Evolutionary conservation across 192 early-diverging fungal genomes (phyloP), one percentile per base, ranked within the genome.

Genomic region (Linnemannia hyalina): DNA sequence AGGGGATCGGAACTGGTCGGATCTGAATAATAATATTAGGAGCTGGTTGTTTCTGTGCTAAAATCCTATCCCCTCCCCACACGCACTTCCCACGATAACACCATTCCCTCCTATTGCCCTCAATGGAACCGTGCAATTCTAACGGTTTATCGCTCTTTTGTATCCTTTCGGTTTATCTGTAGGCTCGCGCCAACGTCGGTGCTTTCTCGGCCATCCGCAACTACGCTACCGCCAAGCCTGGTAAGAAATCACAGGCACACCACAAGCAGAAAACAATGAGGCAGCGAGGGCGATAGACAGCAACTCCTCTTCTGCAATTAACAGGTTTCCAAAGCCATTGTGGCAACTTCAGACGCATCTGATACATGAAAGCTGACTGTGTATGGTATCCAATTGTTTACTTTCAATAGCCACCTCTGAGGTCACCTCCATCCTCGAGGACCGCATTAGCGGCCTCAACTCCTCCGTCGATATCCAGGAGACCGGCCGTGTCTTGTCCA

Each of bases 401-500:
- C 23, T 18, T 20, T 71, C 10, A 41, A 57, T 81, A 90, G 94
- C 92, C 75, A 95, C 98, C 84, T 95, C 97, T 63, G 98, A 99
- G 93, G 97, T 99, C 49, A 97, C 97, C 85, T 97, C 96, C 78
- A 99, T 99, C 90, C 95, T 99, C 69, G 98, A 99, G 93, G 93
- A 98, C 91, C 95, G 98, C 84, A 99, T 99, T 89, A 93, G 96
- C 73, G 97, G 98, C 76, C 92, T 95, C 74, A 91, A 91, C 92
- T 89, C 92, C 80, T 92, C 94, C 81, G 94, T 95, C 88, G 97
- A 99, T 88, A 94, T 99, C 80, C 95, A 97, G 89, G 98, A 99
- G 92, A 99, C 98, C 68, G 99, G 99, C 77, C 96, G 98, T 89
- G 98, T 99, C 75, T 93, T 99, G 87, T 99, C 98, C 89, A 98